These are phyloP conservation scores for Russula virescens DNA, from an alignment of 768 basidiomycete genomes.

Conservation along the genomic window DNA sequence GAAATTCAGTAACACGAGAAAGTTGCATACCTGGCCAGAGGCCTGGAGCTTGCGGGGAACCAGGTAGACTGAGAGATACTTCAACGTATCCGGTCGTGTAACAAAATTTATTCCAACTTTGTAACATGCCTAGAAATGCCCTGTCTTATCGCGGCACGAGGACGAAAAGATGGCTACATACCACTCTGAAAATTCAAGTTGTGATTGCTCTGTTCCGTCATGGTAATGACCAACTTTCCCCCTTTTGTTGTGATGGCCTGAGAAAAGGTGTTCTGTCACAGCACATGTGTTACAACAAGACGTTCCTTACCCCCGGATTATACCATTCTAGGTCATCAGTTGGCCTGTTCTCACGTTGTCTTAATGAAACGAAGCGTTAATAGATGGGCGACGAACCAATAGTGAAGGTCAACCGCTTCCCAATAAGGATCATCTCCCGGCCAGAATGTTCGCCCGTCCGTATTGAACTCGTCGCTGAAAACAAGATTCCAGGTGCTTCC, in stretches of 20 bases:
- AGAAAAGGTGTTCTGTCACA: conserved; percentile 12
- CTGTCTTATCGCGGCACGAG: background rate
- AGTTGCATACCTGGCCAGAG: conserved; percentile 73
- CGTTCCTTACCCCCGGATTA: conserved; percentile 50
- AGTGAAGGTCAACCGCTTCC: conserved; percentile 85
- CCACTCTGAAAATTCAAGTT: conserved; percentile 83
- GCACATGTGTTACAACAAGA: background rate
- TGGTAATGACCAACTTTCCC: conserved; percentile 78
- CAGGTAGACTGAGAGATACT: conserved; percentile 71
- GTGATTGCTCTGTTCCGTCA: conserved; percentile 63
- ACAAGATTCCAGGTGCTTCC: conserved; percentile 76
- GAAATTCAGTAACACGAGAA: conserved; percentile 8
- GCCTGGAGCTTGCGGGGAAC: conserved; percentile 52
- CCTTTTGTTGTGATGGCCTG: conserved; percentile 65
- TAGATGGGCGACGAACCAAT: conserved; percentile 46
- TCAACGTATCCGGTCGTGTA: conserved; percentile 92
- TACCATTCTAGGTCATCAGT: conserved; percentile 86
- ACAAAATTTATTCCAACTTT: conserved; percentile 92
- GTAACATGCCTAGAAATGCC: conserved; percentile 43
- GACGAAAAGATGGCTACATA: conserved; percentile 31
- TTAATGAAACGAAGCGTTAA: background rate
- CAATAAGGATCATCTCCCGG: conserved; percentile 78
- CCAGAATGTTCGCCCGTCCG: conserved; percentile 65
- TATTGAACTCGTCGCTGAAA: conserved; percentile 85
- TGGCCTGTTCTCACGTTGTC: conserved; percentile 33